These are phyloP conservation scores for Agrocybe chaxingu DNA, from an alignment of 768 basidiomycete genomes.

Conservation along the genomic window DNA sequence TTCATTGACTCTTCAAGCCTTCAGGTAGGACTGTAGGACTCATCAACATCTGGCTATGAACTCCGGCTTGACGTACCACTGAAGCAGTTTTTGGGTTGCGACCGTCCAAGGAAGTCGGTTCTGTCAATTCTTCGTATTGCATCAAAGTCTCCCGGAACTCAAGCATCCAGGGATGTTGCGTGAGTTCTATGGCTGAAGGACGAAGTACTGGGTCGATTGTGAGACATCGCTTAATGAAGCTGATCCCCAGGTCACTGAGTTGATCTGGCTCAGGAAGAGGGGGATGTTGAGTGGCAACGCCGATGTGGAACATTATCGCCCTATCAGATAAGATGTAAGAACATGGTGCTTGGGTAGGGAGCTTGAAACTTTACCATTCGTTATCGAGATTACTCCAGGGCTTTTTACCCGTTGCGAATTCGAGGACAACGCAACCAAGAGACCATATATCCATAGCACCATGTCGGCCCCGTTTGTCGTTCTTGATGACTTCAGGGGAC, in stretches of 20 bases:
- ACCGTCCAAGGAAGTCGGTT: constrained; percentile 43
- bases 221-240: constrained; percentile 90
- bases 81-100: constrained; percentile 47
- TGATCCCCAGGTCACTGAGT: constrained; percentile 84
- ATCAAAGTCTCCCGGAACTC: constrained; percentile 71
- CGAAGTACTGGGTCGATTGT: constrained; percentile 82
- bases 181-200: constrained; percentile 81
- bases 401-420: constrained; percentile 94
- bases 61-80: constrained; percentile 52
- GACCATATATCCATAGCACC: constrained; percentile 99
- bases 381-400: constrained; percentile 99
- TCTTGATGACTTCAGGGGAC: constrained; percentile 98
- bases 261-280: constrained; percentile 91
- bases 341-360: background rate
- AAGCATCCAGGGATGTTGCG: constrained; percentile 88
- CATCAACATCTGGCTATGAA: too few relatives aligned
- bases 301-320: constrained; percentile 99
- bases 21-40: too few relatives aligned
- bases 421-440: constrained; percentile 94
- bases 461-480: constrained; percentile 79
- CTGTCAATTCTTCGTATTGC: constrained; percentile 61
- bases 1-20: constrained; percentile 24
- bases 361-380: constrained; percentile 70
- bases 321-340: constrained; percentile 33
- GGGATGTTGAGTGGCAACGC: constrained; percentile 94